Evolutionary conservation across 2,329 filamentous ascomycete genomes (phyloP), one percentile per base, ranked within the genome.

Genomic region (Nothophoma quercina): DNA sequence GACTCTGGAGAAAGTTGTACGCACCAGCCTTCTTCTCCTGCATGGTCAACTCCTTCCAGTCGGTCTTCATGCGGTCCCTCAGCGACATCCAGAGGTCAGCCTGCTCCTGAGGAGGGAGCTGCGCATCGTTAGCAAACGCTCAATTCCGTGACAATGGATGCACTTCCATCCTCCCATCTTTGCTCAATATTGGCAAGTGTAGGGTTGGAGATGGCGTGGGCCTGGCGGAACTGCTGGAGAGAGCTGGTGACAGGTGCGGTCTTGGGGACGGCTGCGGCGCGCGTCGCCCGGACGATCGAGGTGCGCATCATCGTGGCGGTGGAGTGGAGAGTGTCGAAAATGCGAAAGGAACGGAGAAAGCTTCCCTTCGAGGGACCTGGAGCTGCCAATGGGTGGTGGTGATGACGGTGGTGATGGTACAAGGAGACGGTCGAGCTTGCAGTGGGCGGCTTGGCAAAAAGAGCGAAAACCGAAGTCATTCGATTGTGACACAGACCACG

Each of bases 21-120:
- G 77, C 88, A 97, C 95, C 93, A 70, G 95, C 95, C 84, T 96
- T 98, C 90, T 99, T 96, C 86, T 99, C 95, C 79, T 95, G 89
- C 72, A 96, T 67, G 44, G 95, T 97, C 82, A 99, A 83, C 75
- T 98, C 91, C 74, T 88, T 86, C 95, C 95, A 99, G 83, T 91
- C 92, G 70, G 85, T 87, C 90, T 96, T 97, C 95, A 99, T 99
- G 75, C 95, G 89, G 82, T 99, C 95, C 79, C 95, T 87, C 78
- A 99, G 84, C 68, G 89, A 84, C 95, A 99, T 99, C 95, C 95
- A 99, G 70, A 99, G 83, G 76, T 99, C 95, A 66, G 95, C 95
- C 87, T 99, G 95, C 86, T 99, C 95, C 84, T 96, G 92, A 62
- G 95, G 91, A 55, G 93, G 93, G 90, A 39, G 33, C 48, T 53